Percentiles rank a stretch among this genome's conserved stretches.
Conservation (phyloP, 208 protist genomes). For the Phytomonas serpens region DNA sequence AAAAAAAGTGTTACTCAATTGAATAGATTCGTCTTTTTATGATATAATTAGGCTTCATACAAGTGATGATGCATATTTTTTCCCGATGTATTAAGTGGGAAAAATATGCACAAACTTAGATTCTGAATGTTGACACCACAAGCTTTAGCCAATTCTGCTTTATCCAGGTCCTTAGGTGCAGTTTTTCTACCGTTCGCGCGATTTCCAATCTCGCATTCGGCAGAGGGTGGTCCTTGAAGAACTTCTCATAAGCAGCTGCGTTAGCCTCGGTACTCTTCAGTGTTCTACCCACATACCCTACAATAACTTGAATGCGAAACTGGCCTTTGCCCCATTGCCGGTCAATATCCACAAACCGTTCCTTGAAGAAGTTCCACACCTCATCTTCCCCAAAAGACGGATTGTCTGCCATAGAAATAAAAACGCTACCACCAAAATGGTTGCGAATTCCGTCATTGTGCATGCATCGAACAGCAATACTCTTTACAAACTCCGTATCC, state of each 20-base stretch:
- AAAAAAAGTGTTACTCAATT: conserved; percentile 15
- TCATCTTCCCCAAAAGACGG: conserved; percentile 14
- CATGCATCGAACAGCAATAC: conserved; percentile 50
- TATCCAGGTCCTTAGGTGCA: conserved; percentile 53
- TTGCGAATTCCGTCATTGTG: conserved; percentile 55
- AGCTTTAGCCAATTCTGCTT: conserved; percentile 42
- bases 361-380: conserved; percentile 69
- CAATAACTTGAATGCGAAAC: conserved; percentile 86
- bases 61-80: background rate
- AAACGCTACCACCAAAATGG: conserved; percentile 71
- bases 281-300: conserved; percentile 39
- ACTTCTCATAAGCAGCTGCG: conserved; percentile 47
- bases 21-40: conserved; percentile 3
- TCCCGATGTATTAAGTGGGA: background rate
- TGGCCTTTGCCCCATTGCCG: conserved; percentile 81
- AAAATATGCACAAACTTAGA: background rate
- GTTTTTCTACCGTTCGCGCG: conserved; percentile 50
- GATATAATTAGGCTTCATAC: background rate
- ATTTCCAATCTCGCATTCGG: conserved; percentile 71
- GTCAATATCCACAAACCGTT: conserved; percentile 59
- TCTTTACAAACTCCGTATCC: conserved; percentile 45
- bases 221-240: conserved; percentile 67
- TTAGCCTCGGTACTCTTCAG: conserved; percentile 37
- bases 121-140: conserved; percentile 12
- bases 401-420: conserved; percentile 38